Evolutionary conservation across 805 yeast genomes (phyloP).

Genomic region (Yamadazyma tumulicola): DNA sequence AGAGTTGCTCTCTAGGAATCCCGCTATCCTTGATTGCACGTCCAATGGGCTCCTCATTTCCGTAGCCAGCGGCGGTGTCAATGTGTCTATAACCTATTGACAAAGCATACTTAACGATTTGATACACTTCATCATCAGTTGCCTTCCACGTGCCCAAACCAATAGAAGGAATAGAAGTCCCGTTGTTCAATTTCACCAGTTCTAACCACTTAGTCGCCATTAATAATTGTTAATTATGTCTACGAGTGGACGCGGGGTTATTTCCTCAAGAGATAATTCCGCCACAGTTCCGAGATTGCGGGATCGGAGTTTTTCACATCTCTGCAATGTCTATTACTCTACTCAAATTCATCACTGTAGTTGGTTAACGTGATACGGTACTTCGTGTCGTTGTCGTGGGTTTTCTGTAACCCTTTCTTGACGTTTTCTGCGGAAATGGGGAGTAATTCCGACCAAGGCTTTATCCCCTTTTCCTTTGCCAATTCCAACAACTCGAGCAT

Average conservation of each 20-base stretch:
- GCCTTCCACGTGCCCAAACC: constrained; percentile 76
- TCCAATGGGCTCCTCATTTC: constrained; percentile 66
- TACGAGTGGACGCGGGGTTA: background rate
- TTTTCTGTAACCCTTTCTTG: constrained; percentile 51
- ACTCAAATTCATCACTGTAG: constrained; percentile 46
- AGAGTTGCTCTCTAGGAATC: constrained; percentile 60
- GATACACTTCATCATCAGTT: constrained; percentile 50
- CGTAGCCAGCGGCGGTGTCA: constrained; percentile 70
- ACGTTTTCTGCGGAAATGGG: constrained; percentile 52
- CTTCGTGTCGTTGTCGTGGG: constrained; percentile 53
- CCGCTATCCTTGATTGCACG: constrained; percentile 52
- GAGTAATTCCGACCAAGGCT: constrained; percentile 62
- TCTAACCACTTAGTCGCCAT: constrained; percentile 1
- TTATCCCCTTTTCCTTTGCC: constrained; percentile 55
- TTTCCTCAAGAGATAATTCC: background rate
- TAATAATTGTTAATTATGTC: background rate
- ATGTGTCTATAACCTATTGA: constrained; percentile 69
- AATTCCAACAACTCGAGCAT: constrained; percentile 63
- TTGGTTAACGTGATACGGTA: constrained; percentile 63
- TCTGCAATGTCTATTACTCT: no score
- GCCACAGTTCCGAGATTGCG: no score
- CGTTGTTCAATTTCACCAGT: constrained; percentile 44
- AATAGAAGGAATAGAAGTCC: constrained; percentile 58
- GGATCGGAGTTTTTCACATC: no score
- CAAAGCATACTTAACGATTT: constrained; percentile 57